phyloP scores from a whole-genome alignment of 306 rosid species.

The Pachyrhizus erosus region DNA sequence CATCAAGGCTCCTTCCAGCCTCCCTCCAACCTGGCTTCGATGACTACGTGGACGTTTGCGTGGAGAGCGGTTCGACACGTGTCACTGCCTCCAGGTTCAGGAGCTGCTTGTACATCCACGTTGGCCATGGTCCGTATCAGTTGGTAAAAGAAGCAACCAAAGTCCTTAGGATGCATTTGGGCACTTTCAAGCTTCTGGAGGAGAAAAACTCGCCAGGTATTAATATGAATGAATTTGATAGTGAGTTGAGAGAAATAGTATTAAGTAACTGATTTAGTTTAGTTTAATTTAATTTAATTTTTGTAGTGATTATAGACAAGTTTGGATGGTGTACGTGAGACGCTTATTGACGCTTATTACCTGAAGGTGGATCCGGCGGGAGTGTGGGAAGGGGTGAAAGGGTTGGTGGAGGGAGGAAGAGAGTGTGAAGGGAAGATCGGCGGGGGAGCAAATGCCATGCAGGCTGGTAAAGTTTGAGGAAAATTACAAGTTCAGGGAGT shows the following conservation, averaged over 20 bases:
- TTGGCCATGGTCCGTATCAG: slow-evolving; percentile 55
- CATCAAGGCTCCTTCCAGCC: slow-evolving; percentile 63
- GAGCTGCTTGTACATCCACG: slow-evolving; percentile 64
- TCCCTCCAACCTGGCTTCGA: slow-evolving; percentile 56
- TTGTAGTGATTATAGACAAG: slow-evolving; percentile 47
- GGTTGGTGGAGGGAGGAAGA: slow-evolving; percentile 67
- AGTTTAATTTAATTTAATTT: no score
- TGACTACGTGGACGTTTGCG: slow-evolving; percentile 55
- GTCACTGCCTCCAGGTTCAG: slow-evolving; percentile 55
- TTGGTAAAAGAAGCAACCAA: slow-evolving; percentile 57
- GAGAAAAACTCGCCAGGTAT: slow-evolving; percentile 67
- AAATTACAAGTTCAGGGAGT: slow-evolving; percentile 65
- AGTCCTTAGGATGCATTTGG: slow-evolving; percentile 55
- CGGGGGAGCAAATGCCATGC: slow-evolving; percentile 81
- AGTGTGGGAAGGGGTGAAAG: slow-evolving; percentile 62
- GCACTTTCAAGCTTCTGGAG: slow-evolving; percentile 63
- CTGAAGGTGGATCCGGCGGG: slow-evolving; percentile 73
- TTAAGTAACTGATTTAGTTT: no score
- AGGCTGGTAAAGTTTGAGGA: slow-evolving; percentile 63
- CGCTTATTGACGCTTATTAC: no score
- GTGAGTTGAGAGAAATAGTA: no score
- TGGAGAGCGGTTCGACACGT: slow-evolving; percentile 75
- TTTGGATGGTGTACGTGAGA: slow-evolving; percentile 95
- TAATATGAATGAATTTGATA: no score
- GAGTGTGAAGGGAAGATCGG: slow-evolving; percentile 54